Conservation (phyloP, 495 filamentous ascomycete genomes). For the Glutinoglossum americanum region DNA sequence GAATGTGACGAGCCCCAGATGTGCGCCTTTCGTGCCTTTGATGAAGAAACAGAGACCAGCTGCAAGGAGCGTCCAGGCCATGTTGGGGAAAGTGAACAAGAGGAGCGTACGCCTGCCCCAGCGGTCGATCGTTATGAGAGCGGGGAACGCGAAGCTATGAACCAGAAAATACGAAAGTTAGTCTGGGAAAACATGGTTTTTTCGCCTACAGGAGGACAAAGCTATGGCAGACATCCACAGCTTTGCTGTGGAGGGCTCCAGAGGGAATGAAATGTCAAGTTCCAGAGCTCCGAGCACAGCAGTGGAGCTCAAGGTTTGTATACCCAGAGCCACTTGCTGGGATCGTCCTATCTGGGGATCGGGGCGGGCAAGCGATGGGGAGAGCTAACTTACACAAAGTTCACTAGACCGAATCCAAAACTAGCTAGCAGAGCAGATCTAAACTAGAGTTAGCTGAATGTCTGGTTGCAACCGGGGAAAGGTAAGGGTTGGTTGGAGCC, state of each 20-base stretch:
- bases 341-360: background rate
- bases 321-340: no score
- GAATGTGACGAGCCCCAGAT: slow-evolving; percentile 39
- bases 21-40: slow-evolving; percentile 18
- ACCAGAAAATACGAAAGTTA: background rate
- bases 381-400: slow-evolving; percentile 29
- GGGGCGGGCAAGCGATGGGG: background rate
- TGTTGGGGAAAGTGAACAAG: background rate
- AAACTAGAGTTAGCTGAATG: background rate
- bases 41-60: slow-evolving; percentile 1
- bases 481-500: background rate
- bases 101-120: background rate
- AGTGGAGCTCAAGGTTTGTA: no score
- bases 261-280: no score
- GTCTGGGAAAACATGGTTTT: background rate
- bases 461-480: background rate
- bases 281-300: no score
- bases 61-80: slow-evolving; percentile 1
- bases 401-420: slow-evolving; percentile 60
- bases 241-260: no score
- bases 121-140: background rate
- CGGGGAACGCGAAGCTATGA: slow-evolving; percentile 2
- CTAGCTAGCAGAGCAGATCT: background rate
- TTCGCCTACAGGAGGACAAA: no score
- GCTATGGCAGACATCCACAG: no score